Evolutionary conservation across 75 land plant genomes (phyloP).

Genomic region (Larix kaempferi): DNA sequence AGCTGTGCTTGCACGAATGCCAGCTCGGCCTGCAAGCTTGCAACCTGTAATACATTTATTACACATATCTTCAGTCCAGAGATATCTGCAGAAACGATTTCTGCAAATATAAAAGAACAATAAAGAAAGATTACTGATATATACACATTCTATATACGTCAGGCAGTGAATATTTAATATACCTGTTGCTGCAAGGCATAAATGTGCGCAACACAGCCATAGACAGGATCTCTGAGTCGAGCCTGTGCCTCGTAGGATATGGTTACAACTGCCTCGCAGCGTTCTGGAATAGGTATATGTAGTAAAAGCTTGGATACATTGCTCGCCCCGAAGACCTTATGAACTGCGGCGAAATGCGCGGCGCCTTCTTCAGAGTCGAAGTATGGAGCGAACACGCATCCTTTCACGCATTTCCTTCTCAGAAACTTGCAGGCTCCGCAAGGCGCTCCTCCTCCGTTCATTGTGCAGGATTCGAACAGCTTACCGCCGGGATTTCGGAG

Average conservation of each 20-base stretch:
- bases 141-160: constrained; percentile 74
- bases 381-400: constrained; percentile 92
- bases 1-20: constrained; percentile 60
- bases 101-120: not conserved
- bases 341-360: constrained; percentile 95
- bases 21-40: constrained; percentile 82
- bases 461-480: no score
- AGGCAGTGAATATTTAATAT: constrained; percentile 26
- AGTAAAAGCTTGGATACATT: constrained; percentile 84
- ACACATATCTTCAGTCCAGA: not conserved
- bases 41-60: constrained; percentile 45
- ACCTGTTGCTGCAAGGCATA: constrained; percentile 96
- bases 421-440: constrained; percentile 54
- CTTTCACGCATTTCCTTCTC: constrained; percentile 75
- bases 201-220: constrained; percentile 91
- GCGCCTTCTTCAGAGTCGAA: constrained; percentile 93
- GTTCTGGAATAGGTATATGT: constrained; percentile 64
- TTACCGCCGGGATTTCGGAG: no score
- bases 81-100: not conserved
- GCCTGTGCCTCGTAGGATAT: constrained; percentile 95
- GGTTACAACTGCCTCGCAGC: constrained; percentile 92
- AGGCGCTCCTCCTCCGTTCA: constrained; percentile 11
- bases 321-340: constrained; percentile 96
- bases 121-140: constrained; percentile 55
- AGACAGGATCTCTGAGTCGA: constrained; percentile 85